Conservation (phyloP, 106 monocot genomes). For the Platanthera zijinensis region DNA sequence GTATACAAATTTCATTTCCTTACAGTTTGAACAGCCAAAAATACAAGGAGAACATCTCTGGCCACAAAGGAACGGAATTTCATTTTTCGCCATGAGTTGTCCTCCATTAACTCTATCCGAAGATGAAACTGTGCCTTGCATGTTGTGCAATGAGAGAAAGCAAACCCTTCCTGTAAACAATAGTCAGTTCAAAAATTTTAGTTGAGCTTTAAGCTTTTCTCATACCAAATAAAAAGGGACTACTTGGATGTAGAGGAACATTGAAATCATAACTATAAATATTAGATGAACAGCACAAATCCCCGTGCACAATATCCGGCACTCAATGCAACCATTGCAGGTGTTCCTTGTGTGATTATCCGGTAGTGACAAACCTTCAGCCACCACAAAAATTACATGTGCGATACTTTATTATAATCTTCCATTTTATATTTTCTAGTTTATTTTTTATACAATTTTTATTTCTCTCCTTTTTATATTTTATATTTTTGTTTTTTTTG, state of each 20-base stretch:
- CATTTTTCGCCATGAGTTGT: constrained; percentile 70
- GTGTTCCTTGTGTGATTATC: no score
- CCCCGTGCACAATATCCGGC: no score
- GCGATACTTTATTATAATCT: no score
- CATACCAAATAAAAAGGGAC: constrained; percentile 1
- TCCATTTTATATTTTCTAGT: no score
- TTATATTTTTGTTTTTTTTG: no score
- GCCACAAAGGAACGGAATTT: constrained; percentile 89
- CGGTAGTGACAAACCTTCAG: no score
- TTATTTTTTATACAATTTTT: no score
- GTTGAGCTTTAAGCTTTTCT: neutral
- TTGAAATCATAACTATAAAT: neutral
- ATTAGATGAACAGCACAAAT: neutral
- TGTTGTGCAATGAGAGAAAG: constrained; percentile 98
- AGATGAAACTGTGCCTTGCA: constrained; percentile 98
- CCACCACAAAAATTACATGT: no score
- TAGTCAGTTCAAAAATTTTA: constrained; percentile 2
- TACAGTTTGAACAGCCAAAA: constrained; percentile 86
- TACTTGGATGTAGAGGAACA: neutral
- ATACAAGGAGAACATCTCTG: constrained; percentile 89
- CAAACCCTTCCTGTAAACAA: constrained; percentile 89
- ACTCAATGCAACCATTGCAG: no score
- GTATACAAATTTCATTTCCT: constrained; percentile 15
- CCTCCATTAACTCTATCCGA: constrained; percentile 63
- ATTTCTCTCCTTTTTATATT: no score